These are phyloP conservation scores for Casuarina cunninghamiana DNA, from an alignment of 306 rosid genomes.

Conservation along the genomic window DNA sequence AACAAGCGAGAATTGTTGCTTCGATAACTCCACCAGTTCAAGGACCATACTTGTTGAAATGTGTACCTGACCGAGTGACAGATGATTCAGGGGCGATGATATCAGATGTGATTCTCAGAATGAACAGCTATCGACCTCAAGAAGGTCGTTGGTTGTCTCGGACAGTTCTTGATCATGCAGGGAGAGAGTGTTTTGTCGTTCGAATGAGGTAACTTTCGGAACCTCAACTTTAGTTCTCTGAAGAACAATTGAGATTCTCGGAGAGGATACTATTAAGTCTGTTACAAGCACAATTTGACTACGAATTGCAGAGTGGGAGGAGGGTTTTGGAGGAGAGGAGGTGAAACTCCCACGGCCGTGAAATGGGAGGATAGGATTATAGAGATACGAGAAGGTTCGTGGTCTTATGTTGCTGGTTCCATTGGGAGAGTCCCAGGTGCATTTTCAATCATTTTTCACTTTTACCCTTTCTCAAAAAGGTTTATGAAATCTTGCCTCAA, in stretches of 20 bases:
- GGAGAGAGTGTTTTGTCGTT: slow-evolving; percentile 90
- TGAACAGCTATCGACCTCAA: slow-evolving; percentile 87
- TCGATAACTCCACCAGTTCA: slow-evolving; percentile 94
- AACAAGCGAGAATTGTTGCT: slow-evolving; percentile 44
- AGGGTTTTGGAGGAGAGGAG: slow-evolving; percentile 98
- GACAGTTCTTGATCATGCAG: slow-evolving; percentile 91
- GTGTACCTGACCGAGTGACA: slow-evolving; percentile 85
- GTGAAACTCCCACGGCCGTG: slow-evolving; percentile 69
- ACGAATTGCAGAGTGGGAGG: slow-evolving; percentile 67
- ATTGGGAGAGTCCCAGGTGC: slow-evolving; percentile 89
- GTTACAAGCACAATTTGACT: slow-evolving; percentile 16
- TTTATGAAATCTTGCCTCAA: not conserved
- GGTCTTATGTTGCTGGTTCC: slow-evolving; percentile 86
- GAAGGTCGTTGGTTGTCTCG: slow-evolving; percentile 98
- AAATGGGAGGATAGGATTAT: slow-evolving; percentile 88
- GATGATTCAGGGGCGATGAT: slow-evolving; percentile 92
- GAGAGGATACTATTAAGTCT: not conserved
- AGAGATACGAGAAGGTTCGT: slow-evolving; percentile 90
- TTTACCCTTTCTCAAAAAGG: not conserved
- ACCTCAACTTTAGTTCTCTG: not conserved
- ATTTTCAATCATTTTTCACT: slow-evolving; percentile 28
- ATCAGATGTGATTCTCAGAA: slow-evolving; percentile 74
- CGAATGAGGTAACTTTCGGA: slow-evolving; percentile 58
- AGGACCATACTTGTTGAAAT: slow-evolving; percentile 83
- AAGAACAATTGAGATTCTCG: not conserved